phyloP scores from a whole-genome alignment of 2,329 filamentous ascomycete genomes.

The Fusarium avenaceum region DNA sequence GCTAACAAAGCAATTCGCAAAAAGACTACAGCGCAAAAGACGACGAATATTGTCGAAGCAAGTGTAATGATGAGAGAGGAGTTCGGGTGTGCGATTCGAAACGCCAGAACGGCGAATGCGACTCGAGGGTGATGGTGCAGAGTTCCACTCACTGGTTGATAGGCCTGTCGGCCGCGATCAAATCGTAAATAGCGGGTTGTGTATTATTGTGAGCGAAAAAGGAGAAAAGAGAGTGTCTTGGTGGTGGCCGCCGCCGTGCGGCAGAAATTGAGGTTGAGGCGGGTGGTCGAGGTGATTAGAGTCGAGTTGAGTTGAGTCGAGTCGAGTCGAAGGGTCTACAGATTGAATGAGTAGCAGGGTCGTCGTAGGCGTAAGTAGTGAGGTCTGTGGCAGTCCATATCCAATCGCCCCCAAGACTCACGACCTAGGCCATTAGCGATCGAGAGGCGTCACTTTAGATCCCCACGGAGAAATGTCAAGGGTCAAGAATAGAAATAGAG shows the following conservation, averaged over 20 bases:
- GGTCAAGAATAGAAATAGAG: slow-evolving; percentile 38
- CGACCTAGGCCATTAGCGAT: slow-evolving; percentile 54
- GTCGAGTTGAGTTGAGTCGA: slow-evolving; percentile 39
- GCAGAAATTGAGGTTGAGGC: slow-evolving; percentile 34
- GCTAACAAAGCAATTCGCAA: slow-evolving; percentile 5
- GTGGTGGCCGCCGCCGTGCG: slow-evolving; percentile 35
- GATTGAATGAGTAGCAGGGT: slow-evolving; percentile 48
- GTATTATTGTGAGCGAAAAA: slow-evolving; percentile 18
- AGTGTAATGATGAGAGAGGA: slow-evolving; percentile 10
- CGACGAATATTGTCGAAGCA: not conserved
- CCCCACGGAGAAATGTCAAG: slow-evolving; percentile 28
- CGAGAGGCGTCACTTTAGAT: slow-evolving; percentile 19
- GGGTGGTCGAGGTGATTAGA: slow-evolving; percentile 39
- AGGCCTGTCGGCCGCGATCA: slow-evolving; percentile 34
- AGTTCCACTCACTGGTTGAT: slow-evolving; percentile 41
- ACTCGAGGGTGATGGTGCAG: slow-evolving; percentile 7
- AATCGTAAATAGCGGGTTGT: slow-evolving; percentile 16
- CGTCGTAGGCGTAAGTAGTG: slow-evolving; percentile 51
- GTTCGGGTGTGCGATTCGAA: slow-evolving; percentile 20
- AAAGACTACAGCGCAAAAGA: not conserved
- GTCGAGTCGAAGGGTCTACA: slow-evolving; percentile 42
- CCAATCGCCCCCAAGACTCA: slow-evolving; percentile 56
- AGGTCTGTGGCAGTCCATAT: slow-evolving; percentile 55
- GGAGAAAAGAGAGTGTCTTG: slow-evolving; percentile 1
- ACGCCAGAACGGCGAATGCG: slow-evolving; percentile 16